Conservation (phyloP, 169 alveolate species). For the Toxoplasma gondii region DNA sequence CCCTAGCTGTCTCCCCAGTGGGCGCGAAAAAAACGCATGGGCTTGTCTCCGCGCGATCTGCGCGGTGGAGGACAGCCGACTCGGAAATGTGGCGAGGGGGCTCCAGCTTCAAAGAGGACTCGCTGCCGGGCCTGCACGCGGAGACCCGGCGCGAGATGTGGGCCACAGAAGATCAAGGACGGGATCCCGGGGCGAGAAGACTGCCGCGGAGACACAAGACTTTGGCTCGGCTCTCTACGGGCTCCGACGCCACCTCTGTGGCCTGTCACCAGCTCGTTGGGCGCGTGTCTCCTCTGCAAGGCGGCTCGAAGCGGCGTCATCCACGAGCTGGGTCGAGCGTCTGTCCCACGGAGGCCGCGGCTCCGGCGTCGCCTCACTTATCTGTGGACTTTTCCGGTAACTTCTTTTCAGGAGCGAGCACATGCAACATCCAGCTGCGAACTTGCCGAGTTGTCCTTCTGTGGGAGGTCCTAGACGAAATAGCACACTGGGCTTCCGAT, state of each 20-base stretch:
- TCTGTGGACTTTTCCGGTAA: background rate
- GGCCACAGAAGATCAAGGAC: background rate
- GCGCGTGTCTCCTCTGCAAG: background rate
- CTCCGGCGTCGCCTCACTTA: constrained; percentile 37
- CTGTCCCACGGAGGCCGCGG: background rate
- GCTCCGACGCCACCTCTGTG: background rate
- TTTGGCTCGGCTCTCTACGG: background rate
- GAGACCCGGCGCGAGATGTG: background rate
- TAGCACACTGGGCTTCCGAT: constrained; percentile 43
- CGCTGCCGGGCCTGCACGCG: no score
- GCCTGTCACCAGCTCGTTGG: background rate
- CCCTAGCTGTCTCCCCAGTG: background rate
- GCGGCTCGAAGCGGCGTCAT: constrained; percentile 1
- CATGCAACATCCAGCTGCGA: background rate
- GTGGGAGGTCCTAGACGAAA: constrained; percentile 61
- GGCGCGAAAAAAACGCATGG: background rate
- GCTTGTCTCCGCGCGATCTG: no score
- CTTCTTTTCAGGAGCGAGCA: background rate
- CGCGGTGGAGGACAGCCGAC: no score
- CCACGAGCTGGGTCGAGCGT: background rate
- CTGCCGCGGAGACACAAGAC: background rate
- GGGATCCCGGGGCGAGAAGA: background rate
- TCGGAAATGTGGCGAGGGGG: no score
- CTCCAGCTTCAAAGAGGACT: no score
- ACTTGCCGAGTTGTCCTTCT: constrained; percentile 32